These are phyloP conservation scores for Paecilomyces sp. DNA, from an alignment of 2,329 filamentous ascomycete genomes.

Conservation along the genomic window DNA sequence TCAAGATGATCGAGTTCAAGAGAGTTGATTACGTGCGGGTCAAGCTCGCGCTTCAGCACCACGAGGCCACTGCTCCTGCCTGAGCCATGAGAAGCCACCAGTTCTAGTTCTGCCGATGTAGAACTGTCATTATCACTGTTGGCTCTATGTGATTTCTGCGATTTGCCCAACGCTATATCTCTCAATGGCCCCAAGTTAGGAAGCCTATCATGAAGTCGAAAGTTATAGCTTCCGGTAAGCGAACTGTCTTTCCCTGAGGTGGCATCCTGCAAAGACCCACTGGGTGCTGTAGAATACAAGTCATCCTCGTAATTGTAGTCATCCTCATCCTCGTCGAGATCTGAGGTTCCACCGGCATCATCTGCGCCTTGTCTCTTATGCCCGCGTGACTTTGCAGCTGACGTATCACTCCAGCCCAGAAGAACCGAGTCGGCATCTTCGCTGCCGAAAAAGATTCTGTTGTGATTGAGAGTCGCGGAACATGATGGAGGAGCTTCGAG, in stretches of 20 bases:
- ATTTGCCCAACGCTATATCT: conserved; percentile 63
- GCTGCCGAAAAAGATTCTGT: conserved; percentile 75
- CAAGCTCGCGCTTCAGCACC: conserved; percentile 69
- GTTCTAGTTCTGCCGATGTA: conserved; percentile 33
- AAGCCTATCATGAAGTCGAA: conserved; percentile 70
- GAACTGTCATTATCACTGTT: conserved; percentile 40
- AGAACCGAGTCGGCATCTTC: conserved; percentile 75
- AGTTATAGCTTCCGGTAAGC: conserved; percentile 53
- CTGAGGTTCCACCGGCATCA: conserved; percentile 49
- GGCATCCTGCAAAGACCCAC: conserved; percentile 9
- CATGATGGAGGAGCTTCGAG: conserved; percentile 61
- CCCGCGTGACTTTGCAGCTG: conserved; percentile 53
- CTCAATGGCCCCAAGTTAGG: conserved; percentile 73
- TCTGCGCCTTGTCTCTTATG: conserved; percentile 49
- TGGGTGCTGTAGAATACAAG: conserved; percentile 34
- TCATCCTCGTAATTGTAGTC: conserved; percentile 56
- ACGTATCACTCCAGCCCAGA: conserved; percentile 68
- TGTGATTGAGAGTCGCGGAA: conserved; percentile 59
- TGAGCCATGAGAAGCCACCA: conserved; percentile 49
- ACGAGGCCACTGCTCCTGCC: conserved; percentile 61
- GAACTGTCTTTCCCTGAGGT: conserved; percentile 14
- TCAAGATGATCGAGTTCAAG: conserved; percentile 67
- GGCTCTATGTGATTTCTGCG: conserved; percentile 38
- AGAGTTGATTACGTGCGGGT: conserved; percentile 62
- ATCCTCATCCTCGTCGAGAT: conserved; percentile 46